Base-by-base conservation (phyloP, 768 basidiomycete species). In the Lactarius psammicola region DNA sequence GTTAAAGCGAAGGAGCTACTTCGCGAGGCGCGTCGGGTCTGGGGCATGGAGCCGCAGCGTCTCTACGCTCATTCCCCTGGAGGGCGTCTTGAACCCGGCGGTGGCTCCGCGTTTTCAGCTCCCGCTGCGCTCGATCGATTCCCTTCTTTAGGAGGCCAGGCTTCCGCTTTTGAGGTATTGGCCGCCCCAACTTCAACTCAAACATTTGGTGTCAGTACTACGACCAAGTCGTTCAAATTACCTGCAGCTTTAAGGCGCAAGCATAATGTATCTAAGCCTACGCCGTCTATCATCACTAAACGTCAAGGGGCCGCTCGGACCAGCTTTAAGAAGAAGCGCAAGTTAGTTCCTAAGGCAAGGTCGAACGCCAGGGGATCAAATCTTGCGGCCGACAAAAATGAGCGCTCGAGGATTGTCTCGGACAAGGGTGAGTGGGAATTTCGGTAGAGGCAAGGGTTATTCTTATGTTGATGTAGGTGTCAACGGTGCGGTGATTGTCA, bases 1-100 rank as follows among this genome's bases (percentile, higher is more conserved):
- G 18, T 2, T 18, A 60, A n/a, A 54, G 62, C 38, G 68, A 59
- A 20, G 11, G 18, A 26, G n/a, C 59, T 44, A 49, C 66, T 56
- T 56, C 61, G 18, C 28, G 61, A 8, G 13, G 23, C 6, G 65
- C 69, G 65, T 64, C 71, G 20, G 63, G 57, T 20, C 34, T 53
- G 26, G 71, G 64, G 30, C 13, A 64, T 66, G 28, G 60, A 46
- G 18, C 1, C 18, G 5, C 18, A 2, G 13, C 4, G 49, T 2
- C 17, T 59, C 33, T 9, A 46, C 28, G 2, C 3, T 31, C 4
- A 0, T 7, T 5, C 31, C 26, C 38, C 4, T 9, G 42, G 33
- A 34, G 5, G n/a, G 11, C 28, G 42, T 36, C 26, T 59, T 42
- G 56, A 46, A 58, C 42, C 56, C n/a, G 15, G 17, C 40, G 65